Percentiles rank a stretch among this genome's conserved stretches.
These are phyloP conservation scores for Strombidium stylifer DNA, from an alignment of 73 alveolate species.

Conservation along the genomic window DNA sequence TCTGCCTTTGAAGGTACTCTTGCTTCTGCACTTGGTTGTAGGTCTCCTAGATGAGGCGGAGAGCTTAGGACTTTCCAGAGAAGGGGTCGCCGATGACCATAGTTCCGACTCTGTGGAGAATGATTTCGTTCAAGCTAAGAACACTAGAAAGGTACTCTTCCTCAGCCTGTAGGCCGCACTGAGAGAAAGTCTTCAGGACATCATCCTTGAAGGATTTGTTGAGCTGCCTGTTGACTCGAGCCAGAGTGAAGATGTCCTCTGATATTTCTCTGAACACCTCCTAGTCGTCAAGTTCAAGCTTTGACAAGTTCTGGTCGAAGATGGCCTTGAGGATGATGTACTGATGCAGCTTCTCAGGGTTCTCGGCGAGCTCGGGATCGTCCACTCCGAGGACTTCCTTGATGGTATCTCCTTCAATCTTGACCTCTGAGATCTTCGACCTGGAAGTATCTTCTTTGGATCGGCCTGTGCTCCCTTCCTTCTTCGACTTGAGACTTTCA, in stretches of 20 bases:
- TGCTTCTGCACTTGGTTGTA: no score
- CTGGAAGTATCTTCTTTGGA: slow-evolving; percentile 13
- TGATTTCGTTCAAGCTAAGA: slow-evolving; percentile 98
- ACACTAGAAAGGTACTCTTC: no score
- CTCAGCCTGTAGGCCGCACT: no score
- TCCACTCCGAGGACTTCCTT: slow-evolving; percentile 63
- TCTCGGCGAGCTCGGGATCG: slow-evolving; percentile 29
- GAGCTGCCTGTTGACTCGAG: no score
- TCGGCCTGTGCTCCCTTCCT: slow-evolving; percentile 22
- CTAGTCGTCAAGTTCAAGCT: slow-evolving; percentile 74
- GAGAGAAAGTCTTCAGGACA: no score
- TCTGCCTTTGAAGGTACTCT: no score
- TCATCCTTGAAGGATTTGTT: no score
- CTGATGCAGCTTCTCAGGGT: slow-evolving; percentile 59
- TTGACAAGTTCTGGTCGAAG: slow-evolving; percentile 80
- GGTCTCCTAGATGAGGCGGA: slow-evolving; percentile 88
- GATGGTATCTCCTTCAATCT: no score
- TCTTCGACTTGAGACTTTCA: background rate
- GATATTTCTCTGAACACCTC: slow-evolving; percentile 73
- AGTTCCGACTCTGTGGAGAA: slow-evolving; percentile 98
- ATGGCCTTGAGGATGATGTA: slow-evolving; percentile 77
- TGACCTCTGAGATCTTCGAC: slow-evolving; percentile 31
- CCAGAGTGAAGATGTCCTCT: slow-evolving; percentile 84
- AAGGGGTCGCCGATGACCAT: slow-evolving; percentile 99
- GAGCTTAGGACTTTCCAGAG: slow-evolving; percentile 98